Percentiles rank a stretch among this genome's conserved stretches.
These are phyloP conservation scores for Bacterosira constricta DNA, from an alignment of 108 stramenopile genomes.

Conservation along the genomic window DNA sequence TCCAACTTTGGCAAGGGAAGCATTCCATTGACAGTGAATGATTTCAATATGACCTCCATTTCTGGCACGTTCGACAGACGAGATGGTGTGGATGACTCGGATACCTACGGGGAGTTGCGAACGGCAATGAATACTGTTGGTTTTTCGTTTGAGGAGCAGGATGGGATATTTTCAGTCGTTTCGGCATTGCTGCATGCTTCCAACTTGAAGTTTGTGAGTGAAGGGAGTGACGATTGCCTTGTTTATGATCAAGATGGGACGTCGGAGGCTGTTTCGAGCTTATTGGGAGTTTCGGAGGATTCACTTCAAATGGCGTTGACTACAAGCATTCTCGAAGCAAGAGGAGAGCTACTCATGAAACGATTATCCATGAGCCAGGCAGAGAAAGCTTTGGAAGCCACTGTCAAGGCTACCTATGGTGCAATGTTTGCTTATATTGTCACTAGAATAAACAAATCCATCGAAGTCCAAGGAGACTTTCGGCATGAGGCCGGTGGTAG, in stretches of 20 bases:
- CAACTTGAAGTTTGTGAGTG: conserved; percentile 57
- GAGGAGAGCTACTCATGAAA: conserved; percentile 78
- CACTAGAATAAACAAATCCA: conserved; percentile 84
- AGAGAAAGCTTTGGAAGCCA: conserved; percentile 86
- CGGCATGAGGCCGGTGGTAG: conserved; percentile 21
- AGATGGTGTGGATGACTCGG: conserved; percentile 78
- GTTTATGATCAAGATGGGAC: conserved; percentile 51
- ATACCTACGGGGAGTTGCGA: conserved; percentile 66
- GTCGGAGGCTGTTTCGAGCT: conserved; percentile 47
- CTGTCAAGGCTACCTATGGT: conserved; percentile 92
- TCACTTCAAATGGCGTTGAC: conserved; percentile 72
- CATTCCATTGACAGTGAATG: conserved; percentile 42
- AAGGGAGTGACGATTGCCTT: conserved; percentile 47
- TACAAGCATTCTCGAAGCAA: conserved; percentile 72
- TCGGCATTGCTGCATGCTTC: conserved; percentile 75
- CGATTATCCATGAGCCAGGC: conserved; percentile 68
- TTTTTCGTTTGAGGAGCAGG: conserved; percentile 55
- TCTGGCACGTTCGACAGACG: conserved; percentile 84
- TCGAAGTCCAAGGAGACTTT: conserved; percentile 50
- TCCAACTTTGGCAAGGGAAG: conserved; percentile 35
- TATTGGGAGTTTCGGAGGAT: conserved; percentile 72
- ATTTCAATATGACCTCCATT: conserved; percentile 71
- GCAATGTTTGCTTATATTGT: conserved; percentile 92
- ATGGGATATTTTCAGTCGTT: conserved; percentile 58
- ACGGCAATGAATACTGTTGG: conserved; percentile 74